Conservation (phyloP, 148 eudicot species). For the Cornus kousa region DNA sequence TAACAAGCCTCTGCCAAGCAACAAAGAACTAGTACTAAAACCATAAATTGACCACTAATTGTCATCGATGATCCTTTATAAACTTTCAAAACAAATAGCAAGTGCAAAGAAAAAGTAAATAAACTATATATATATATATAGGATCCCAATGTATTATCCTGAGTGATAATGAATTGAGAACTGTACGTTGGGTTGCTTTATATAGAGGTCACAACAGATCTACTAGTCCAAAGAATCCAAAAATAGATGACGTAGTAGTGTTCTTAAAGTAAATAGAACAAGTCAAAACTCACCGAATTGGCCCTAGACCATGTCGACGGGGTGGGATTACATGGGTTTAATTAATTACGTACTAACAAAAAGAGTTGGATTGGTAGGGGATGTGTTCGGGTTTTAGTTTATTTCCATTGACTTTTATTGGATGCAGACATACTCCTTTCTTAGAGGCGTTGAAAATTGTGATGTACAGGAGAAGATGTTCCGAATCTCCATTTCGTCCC, state of each 20-base stretch:
- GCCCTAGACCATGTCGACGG: too few relatives aligned
- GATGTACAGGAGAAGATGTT: not conserved
- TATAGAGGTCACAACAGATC: too few relatives aligned
- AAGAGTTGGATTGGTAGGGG: not conserved
- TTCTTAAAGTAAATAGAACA: too few relatives aligned
- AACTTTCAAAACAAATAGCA: constrained; percentile 9
- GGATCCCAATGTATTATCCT: too few relatives aligned
- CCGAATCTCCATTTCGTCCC: constrained; percentile 11
- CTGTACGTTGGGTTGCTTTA: too few relatives aligned
- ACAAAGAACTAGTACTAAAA: constrained; percentile 23
- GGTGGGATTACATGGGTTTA: too few relatives aligned
- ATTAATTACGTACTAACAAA: too few relatives aligned
- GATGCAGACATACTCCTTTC: not conserved
- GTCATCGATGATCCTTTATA: constrained; percentile 22
- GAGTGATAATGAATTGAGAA: too few relatives aligned
- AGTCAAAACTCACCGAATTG: too few relatives aligned
- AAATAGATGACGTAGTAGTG: too few relatives aligned
- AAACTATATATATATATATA: not conserved
- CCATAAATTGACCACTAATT: constrained; percentile 13
- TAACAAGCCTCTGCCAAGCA: constrained; percentile 26
- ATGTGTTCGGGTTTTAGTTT: not conserved
- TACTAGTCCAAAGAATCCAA: too few relatives aligned
- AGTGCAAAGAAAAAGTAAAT: not conserved
- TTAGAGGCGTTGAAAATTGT: not conserved
- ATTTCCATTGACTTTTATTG: not conserved